Percentiles rank a stretch among this genome's conserved stretches.
These are phyloP conservation scores for Hibiscus trionum DNA, from an alignment of 345 rosid species.

Conservation along the genomic window DNA sequence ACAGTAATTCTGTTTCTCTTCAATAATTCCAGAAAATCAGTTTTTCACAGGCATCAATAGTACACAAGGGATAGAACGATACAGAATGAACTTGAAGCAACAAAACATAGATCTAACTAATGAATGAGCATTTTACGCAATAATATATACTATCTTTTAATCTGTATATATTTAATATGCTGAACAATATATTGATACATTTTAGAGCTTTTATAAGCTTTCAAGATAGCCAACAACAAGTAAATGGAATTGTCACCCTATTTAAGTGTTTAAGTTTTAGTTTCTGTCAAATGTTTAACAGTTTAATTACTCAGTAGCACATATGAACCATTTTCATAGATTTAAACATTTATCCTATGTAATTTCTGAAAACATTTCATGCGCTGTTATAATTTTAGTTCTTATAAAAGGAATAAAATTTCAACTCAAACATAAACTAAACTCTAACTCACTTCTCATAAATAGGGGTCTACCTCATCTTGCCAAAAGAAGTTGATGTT, in stretches of 20 bases:
- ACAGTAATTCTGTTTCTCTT: too few species aligned
- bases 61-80: background rate
- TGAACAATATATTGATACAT: background rate
- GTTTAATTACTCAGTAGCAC: background rate
- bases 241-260: conserved; percentile 1
- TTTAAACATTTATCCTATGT: background rate
- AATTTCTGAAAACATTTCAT: conserved; percentile 2
- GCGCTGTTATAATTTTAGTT: conserved; percentile 2
- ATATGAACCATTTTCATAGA: background rate
- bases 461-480: conserved; percentile 67
- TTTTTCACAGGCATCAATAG: background rate
- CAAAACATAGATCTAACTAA: background rate
- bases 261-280: conserved; percentile 1
- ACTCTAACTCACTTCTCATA: background rate
- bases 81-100: background rate
- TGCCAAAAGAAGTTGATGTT: conserved; percentile 88
- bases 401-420: background rate
- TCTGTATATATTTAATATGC: background rate
- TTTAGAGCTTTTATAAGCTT: background rate
- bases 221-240: background rate
- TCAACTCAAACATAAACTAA: conserved; percentile 14
- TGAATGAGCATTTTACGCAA: background rate
- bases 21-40: too few species aligned
- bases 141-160: background rate
- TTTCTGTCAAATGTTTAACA: background rate